Base-by-base conservation (phyloP, 2,329 filamentous ascomycete genomes). In the Beauveria medogensis region DNA sequence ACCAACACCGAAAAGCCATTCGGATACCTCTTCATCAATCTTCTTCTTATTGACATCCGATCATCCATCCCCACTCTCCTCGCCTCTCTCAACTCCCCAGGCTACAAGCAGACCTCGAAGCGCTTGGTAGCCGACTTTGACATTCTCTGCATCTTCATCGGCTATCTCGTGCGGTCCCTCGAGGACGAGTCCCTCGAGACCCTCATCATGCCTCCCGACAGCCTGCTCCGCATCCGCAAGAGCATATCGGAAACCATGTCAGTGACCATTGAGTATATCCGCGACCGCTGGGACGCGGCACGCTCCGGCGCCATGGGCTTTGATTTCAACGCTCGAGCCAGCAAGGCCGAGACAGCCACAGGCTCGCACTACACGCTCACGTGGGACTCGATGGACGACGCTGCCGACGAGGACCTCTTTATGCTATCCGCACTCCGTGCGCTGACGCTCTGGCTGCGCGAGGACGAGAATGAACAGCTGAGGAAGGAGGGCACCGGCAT, bases 211-310 rank as follows among this genome's bases (percentile, higher is more conserved):
- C 71, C 81, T 1, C 80, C 85, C 0, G 83, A 86, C 60, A 78
- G 80, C 26, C 77, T 90, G 28, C 74, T 89, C 16, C 85, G 83
- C 66, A 73, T 89, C 6, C 80, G 84, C 44, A 82, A 79, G 55
- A 76, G 80, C 59, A 79, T 89, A 55, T 78, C 81, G 1, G 87
- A 90, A 67, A 84, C 86, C 3, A 78, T 89, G 68, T 84, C 83
- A 0, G 71, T 86, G 2, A 80, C 81, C 0, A 79, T 86, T 62
- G 87, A 89, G 71, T 87, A 85, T 69, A 77, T 90, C 2, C 81
- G 86, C 46, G 87, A 90, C 67, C 75, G 86, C n/a, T 89, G 84
- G 83, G 87, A 90, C 67, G 83, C 83, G 5, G 81, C 82, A 2
- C 75, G 83, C n/a, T 81, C 84, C 3, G 86, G 85, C 12, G 82